Percentiles rank a stretch among this genome's conserved stretches.
These are phyloP conservation scores for Sesbania bispinosa DNA, from an alignment of 306 rosid species.

Conservation along the genomic window DNA sequence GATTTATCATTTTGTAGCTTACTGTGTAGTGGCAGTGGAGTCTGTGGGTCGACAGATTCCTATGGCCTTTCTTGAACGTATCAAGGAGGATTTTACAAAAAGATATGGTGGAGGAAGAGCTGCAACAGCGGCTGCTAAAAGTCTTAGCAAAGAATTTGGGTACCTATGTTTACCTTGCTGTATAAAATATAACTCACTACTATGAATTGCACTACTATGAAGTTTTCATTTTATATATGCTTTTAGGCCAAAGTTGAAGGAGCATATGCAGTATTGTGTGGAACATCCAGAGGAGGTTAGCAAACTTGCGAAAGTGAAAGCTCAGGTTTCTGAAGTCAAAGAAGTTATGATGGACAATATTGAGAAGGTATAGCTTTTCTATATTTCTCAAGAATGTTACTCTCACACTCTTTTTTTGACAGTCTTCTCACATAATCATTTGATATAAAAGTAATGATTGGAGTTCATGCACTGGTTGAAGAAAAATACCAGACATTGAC, in stretches of 20 bases:
- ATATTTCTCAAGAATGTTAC: not conserved
- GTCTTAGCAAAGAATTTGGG: conserved; percentile 73
- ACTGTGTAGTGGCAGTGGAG: conserved; percentile 34
- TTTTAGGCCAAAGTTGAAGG: conserved; percentile 62
- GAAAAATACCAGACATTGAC: not conserved
- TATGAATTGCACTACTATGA: not conserved
- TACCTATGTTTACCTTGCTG: not conserved
- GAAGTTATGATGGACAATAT: conserved; percentile 76
- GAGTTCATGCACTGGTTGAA: not conserved
- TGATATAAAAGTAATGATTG: not conserved
- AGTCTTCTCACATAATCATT: not conserved
- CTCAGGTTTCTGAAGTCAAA: conserved; percentile 73
- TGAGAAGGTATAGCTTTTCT: conserved; percentile 46
- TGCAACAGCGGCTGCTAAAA: conserved; percentile 60
- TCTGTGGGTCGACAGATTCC: conserved; percentile 65
- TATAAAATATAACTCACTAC: not conserved
- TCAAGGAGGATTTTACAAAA: conserved; percentile 62
- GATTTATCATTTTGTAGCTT: conserved; percentile 40
- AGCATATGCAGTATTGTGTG: conserved; percentile 67
- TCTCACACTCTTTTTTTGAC: not conserved
- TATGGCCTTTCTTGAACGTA: conserved; percentile 60
- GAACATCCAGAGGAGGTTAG: conserved; percentile 71
- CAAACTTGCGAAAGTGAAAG: conserved; percentile 67
- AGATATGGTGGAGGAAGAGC: conserved; percentile 72
- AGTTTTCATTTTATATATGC: not conserved